Percentiles rank a stretch among this genome's conserved stretches.
These are phyloP conservation scores for Phialemoniopsis sp. DNA, from an alignment of 2,329 filamentous ascomycete species.

Conservation along the genomic window DNA sequence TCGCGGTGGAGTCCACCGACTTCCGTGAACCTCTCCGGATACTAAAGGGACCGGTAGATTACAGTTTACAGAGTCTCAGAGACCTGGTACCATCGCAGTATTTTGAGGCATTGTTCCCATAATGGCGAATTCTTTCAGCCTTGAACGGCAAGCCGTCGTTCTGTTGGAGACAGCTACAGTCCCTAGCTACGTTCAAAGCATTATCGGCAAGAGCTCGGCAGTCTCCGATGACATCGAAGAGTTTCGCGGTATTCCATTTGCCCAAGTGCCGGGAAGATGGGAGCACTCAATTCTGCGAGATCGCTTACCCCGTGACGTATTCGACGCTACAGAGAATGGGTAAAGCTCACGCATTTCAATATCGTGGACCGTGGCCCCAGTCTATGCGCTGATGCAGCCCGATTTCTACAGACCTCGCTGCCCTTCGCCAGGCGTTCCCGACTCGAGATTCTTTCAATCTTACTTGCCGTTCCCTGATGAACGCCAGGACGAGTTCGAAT, in stretches of 20 bases:
- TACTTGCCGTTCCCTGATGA: conserved; percentile 5
- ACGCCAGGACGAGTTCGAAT: conserved; percentile 4
- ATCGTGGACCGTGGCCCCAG: not conserved
- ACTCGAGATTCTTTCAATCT: conserved; percentile 1
- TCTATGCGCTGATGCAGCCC: not conserved
- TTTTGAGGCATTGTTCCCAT: too few relatives aligned
- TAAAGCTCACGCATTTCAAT: too few relatives aligned
- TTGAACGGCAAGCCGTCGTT: too few relatives aligned
- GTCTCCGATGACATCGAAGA: conserved; percentile 4
- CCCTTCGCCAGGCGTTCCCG: too few relatives aligned
- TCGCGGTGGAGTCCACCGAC: too few relatives aligned
- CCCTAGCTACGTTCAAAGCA: conserved; percentile 1
- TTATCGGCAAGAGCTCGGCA: conserved; percentile 1
- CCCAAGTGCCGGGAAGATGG: conserved; percentile 1
- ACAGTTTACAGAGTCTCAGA: too few relatives aligned
- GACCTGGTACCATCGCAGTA: too few relatives aligned
- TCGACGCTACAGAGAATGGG: conserved; percentile 7
- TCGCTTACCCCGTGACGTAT: conserved; percentile 3
- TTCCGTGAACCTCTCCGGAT: too few relatives aligned
- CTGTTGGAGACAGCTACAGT: too few relatives aligned
- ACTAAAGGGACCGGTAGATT: too few relatives aligned
- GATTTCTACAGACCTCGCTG: conserved; percentile 2
- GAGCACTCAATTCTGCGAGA: conserved; percentile 3
- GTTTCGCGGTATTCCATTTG: conserved; percentile 6
- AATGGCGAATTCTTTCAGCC: too few relatives aligned